Evolutionary conservation across 2,329 filamentous ascomycete genomes (phyloP).

Genomic region (Phaeosphaeriaceae sp.): DNA sequence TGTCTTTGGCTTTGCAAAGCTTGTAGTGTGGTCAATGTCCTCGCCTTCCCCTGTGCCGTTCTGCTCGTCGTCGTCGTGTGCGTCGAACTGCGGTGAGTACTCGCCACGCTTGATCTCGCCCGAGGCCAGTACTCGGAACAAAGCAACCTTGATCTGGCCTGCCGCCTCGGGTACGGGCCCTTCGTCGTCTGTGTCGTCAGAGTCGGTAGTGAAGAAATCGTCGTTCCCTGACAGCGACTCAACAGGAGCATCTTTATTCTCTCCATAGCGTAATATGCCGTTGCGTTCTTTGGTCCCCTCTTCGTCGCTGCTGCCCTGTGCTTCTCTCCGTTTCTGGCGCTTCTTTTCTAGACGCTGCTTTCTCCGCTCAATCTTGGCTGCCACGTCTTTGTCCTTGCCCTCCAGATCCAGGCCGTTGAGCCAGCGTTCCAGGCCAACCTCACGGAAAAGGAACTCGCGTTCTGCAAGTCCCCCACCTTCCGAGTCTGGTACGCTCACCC

Average conservation of each 20-base stretch:
- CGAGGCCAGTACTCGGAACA: conserved; percentile 93
- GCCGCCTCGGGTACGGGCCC: conserved; percentile 88
- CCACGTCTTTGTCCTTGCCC: conserved; percentile 76
- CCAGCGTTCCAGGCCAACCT: conserved; percentile 95
- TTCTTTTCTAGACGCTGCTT: conserved; percentile 80
- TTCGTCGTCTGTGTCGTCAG: conserved; percentile 73
- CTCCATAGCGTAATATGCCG: conserved; percentile 78
- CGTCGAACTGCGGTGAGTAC: conserved; percentile 96
- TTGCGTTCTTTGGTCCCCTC: conserved; percentile 51
- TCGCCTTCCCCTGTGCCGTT: conserved; percentile 67
- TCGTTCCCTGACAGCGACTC: conserved; percentile 77
- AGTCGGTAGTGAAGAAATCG: conserved; percentile 67
- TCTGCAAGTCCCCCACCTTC: conserved; percentile 95
- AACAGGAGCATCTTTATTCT: conserved; percentile 75
- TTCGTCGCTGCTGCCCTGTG: conserved; percentile 57
- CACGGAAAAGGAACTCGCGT: conserved; percentile 94
- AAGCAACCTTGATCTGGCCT: conserved; percentile 96
- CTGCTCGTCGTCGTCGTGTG: conserved; percentile 89
- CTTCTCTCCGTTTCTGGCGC: conserved; percentile 75
- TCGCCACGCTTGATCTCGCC: conserved; percentile 98
- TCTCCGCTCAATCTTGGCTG: conserved; percentile 74
- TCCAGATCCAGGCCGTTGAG: conserved; percentile 95
- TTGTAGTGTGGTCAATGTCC: conserved; percentile 95
- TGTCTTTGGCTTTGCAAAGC: conserved; percentile 95
- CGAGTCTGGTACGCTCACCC: conserved; percentile 90